Evolutionary conservation across 352 stramenopile genomes (phyloP).

Genomic region (Plasmopara halstedii): DNA sequence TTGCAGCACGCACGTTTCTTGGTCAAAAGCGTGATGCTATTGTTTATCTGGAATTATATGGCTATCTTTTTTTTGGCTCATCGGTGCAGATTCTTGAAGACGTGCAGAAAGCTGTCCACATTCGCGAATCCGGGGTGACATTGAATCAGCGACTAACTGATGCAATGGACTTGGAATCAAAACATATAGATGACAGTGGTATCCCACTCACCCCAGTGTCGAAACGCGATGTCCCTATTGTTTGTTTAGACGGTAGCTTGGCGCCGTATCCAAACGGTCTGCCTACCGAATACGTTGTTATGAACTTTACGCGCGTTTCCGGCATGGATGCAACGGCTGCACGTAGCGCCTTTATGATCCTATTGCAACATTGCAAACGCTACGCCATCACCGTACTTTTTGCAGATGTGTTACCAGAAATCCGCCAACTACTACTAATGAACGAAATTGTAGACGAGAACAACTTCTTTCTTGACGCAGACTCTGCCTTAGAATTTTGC

Average conservation of each 20-base stretch:
- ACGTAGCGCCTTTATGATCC: constrained; percentile 75
- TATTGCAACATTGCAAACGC: constrained; percentile 71
- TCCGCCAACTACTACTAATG: constrained; percentile 47
- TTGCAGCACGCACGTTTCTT: constrained; percentile 49
- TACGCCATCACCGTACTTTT: constrained; percentile 66
- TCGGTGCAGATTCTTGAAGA: constrained; percentile 78
- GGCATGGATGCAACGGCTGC: constrained; percentile 85
- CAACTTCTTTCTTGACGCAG: constrained; percentile 61
- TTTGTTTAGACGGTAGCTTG: constrained; percentile 65
- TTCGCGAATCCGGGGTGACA: constrained; percentile 33
- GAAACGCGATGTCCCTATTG: constrained; percentile 43
- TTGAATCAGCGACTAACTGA: constrained; percentile 12
- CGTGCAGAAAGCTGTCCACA: constrained; percentile 65
- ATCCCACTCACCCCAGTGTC: constrained; percentile 49
- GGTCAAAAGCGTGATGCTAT: constrained; percentile 63
- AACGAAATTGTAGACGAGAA: constrained; percentile 69
- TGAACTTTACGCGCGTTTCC: constrained; percentile 83
- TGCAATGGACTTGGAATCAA: constrained; percentile 11
- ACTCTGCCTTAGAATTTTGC: constrained; percentile 69
- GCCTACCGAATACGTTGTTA: constrained; percentile 80
- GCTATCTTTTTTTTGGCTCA: constrained; percentile 82
- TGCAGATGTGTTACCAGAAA: constrained; percentile 58
- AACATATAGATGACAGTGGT: constrained; percentile 17
- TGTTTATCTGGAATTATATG: constrained; percentile 73
- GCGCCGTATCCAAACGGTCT: constrained; percentile 36